phyloP scores from a whole-genome alignment of 1,139 yeast genomes.

The Waltiozyma sp. region DNA sequence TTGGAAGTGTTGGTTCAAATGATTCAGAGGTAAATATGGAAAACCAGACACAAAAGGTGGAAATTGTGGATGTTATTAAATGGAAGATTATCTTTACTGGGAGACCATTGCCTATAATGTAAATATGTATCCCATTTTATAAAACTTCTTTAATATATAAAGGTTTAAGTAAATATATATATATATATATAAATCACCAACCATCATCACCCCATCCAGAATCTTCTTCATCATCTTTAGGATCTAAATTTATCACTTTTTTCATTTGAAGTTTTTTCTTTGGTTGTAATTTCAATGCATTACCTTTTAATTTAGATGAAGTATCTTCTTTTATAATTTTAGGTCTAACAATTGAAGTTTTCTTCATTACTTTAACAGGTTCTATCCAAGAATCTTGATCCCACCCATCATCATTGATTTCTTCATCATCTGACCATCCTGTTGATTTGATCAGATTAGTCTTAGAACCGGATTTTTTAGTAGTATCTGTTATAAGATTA shows the following conservation, averaged over 20 bases:
- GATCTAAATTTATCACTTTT: not conserved
- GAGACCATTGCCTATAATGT: constrained; percentile 70
- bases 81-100: constrained; percentile 49
- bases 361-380: not conserved
- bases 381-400: too few relatives aligned
- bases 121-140: too few relatives aligned
- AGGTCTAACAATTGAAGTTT: not conserved
- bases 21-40: too few relatives aligned
- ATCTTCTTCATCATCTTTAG: not conserved
- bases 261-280: not conserved
- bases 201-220: not conserved
- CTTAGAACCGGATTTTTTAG: too few relatives aligned
- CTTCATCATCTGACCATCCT: too few relatives aligned
- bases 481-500: too few relatives aligned
- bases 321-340: not conserved
- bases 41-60: constrained; percentile 17
- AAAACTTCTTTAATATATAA: too few relatives aligned
- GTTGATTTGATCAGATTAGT: too few relatives aligned
- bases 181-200: not conserved
- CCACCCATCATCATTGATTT: too few relatives aligned
- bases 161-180: too few relatives aligned
- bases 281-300: not conserved
- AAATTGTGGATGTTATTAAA: constrained; percentile 46
- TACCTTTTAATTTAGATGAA: not conserved
- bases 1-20: constrained; percentile 27